phyloP scores from a whole-genome alignment of 345 rosid genomes.

The Microcos paniculata region DNA sequence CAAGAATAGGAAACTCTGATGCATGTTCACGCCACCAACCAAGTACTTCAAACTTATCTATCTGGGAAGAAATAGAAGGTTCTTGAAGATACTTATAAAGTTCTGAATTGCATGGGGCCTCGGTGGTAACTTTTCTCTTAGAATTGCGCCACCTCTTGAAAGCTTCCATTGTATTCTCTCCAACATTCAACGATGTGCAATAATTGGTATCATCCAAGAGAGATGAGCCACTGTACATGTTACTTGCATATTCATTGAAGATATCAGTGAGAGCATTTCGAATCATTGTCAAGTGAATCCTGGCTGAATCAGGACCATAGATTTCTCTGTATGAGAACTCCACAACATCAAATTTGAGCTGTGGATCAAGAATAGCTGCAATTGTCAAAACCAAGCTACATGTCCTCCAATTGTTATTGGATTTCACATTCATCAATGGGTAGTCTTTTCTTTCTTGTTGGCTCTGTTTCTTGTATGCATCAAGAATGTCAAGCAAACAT shows the following conservation, averaged over 20 bases:
- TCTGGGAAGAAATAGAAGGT: background rate
- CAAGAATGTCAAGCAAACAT: background rate
- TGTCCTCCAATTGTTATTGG: background rate
- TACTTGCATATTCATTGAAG: background rate
- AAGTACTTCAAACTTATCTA: background rate
- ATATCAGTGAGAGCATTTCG: background rate
- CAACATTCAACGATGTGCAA: background rate
- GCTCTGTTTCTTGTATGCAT: no score
- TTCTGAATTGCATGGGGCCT: background rate
- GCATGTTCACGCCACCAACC: constrained; percentile 13
- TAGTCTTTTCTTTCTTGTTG: background rate
- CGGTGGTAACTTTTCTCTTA: background rate
- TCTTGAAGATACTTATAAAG: constrained; percentile 2
- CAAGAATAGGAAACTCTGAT: background rate
- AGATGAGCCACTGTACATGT: background rate
- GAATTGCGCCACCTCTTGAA: background rate
- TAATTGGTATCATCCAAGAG: background rate
- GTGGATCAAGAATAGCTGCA: background rate
- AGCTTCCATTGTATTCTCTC: background rate
- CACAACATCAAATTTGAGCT: background rate
- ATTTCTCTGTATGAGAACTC: background rate
- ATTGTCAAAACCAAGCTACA: background rate
- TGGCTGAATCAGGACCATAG: background rate
- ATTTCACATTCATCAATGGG: background rate
- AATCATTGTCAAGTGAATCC: background rate